These are phyloP conservation scores for Prunus padus DNA, from an alignment of 306 rosid genomes.

Conservation along the genomic window DNA sequence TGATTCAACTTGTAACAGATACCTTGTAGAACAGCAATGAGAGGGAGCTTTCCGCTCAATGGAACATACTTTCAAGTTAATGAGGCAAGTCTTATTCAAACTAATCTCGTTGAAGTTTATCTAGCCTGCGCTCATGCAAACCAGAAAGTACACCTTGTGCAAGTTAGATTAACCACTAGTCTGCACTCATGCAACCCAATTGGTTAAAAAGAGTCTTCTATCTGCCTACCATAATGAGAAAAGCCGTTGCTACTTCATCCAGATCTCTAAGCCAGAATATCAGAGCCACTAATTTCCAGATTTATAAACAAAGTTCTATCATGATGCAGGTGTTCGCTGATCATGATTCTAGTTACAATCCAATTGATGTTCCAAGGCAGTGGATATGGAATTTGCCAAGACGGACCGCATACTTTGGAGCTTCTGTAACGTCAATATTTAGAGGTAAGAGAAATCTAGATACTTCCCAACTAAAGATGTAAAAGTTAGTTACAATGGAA, in stretches of 20 bases:
- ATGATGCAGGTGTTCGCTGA: conserved; percentile 80
- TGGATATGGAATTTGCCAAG: conserved; percentile 94
- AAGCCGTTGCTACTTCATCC: not conserved
- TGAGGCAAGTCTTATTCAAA: conserved; percentile 47
- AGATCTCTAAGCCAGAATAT: not conserved
- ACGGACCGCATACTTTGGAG: conserved; percentile 82
- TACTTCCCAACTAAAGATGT: conserved; percentile 11
- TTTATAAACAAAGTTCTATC: conserved; percentile 16
- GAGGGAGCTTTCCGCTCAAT: conserved; percentile 90
- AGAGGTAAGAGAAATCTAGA: conserved; percentile 44
- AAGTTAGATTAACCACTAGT: not conserved
- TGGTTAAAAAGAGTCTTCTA: not conserved
- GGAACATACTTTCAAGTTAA: conserved; percentile 96
- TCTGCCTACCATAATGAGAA: not conserved
- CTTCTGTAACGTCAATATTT: conserved; percentile 74
- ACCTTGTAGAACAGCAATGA: conserved; percentile 91
- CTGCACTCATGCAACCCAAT: conserved; percentile 1
- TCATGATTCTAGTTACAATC: conserved; percentile 62
- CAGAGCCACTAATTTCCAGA: not conserved
- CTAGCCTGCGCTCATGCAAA: too few species aligned
- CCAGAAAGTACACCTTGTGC: not conserved
- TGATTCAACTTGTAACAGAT: conserved; percentile 42
- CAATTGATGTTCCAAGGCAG: conserved; percentile 70
- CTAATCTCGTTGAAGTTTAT: not conserved
- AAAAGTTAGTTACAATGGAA: conserved; percentile 25